A percentile compares a stretch with the other conserved stretches of the same genome.
Conservation (phyloP, 2,329 filamentous ascomycete species). For the Elsinoe necatrix region DNA sequence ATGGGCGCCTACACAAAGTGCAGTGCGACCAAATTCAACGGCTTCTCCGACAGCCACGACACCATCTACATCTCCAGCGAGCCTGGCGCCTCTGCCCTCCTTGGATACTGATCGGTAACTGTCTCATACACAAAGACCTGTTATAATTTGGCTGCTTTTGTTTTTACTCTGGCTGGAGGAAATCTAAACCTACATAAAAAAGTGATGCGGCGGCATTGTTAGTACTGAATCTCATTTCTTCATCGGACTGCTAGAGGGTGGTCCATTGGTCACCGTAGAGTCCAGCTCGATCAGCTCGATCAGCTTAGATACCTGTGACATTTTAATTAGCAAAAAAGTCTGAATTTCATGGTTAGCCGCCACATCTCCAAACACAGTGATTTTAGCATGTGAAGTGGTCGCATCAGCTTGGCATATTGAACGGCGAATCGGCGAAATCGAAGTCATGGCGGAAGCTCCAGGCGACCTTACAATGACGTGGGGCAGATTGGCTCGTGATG, state of each 20-base stretch:
- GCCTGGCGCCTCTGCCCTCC: slow-evolving; percentile 68
- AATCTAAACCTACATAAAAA: neutral
- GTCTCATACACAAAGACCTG: neutral
- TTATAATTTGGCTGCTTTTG: neutral
- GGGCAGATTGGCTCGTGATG: slow-evolving; percentile 8
- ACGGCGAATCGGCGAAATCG: slow-evolving; percentile 6
- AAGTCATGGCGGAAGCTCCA: slow-evolving; percentile 3
- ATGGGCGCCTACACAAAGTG: slow-evolving; percentile 99
- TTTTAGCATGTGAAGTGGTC: neutral
- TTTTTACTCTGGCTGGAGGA: neutral
- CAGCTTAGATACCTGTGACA: no score
- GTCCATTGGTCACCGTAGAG: no score
- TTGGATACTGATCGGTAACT: slow-evolving; percentile 35
- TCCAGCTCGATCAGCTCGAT: no score
- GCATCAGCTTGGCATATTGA: neutral
- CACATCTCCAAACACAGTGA: neutral
- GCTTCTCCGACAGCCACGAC: slow-evolving; percentile 86
- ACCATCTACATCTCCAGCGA: slow-evolving; percentile 94
- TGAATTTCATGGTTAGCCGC: neutral
- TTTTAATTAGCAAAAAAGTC: neutral
- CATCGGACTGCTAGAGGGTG: neutral
- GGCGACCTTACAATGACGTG: slow-evolving; percentile 9
- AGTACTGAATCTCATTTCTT: neutral
- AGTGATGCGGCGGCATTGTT: neutral
- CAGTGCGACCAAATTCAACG: slow-evolving; percentile 95